Conservation (phyloP, 2,329 filamentous ascomycete species). For the Calonectria multiphialidica region DNA sequence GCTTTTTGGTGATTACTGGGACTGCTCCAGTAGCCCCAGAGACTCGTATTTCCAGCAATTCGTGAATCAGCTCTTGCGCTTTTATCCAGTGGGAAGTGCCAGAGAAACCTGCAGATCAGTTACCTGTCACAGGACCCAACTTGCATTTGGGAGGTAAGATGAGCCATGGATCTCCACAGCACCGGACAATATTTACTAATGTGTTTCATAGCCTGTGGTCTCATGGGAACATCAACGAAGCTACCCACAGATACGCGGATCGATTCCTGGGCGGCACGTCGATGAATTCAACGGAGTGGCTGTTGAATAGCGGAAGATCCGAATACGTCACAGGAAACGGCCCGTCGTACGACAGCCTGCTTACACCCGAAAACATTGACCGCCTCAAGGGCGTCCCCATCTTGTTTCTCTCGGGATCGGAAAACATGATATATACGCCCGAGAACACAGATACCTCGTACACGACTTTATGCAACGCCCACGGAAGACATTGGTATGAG, state of each 20-base stretch:
- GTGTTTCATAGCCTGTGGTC: conserved; percentile 60
- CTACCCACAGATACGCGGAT: conserved; percentile 72
- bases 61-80: conserved; percentile 68
- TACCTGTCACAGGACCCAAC: conserved; percentile 70
- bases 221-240: conserved; percentile 74
- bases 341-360: conserved; percentile 60
- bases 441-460: conserved; percentile 41
- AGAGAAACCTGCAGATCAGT: conserved; percentile 72
- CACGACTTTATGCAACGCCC: conserved; percentile 32
- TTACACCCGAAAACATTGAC: conserved; percentile 61
- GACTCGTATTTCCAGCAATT: conserved; percentile 59
- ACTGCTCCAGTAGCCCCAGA: conserved; percentile 29
- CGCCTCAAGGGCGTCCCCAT: conserved; percentile 66
- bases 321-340: conserved; percentile 66
- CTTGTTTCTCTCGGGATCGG: conserved; percentile 45
- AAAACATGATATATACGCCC: conserved; percentile 35
- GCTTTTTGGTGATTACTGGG: conserved; percentile 30
- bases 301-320: conserved; percentile 67
- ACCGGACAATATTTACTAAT: neutral
- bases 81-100: conserved; percentile 64
- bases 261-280: conserved; percentile 70
- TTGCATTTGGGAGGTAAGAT: conserved; percentile 68
- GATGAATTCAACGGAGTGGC: conserved; percentile 67
- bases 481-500: conserved; percentile 39
- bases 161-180: no score